Percentiles rank a stretch among this genome's conserved stretches.
phyloP scores from a whole-genome alignment of 2,329 filamentous ascomycete species.

The Aspergillus alliaceus region DNA sequence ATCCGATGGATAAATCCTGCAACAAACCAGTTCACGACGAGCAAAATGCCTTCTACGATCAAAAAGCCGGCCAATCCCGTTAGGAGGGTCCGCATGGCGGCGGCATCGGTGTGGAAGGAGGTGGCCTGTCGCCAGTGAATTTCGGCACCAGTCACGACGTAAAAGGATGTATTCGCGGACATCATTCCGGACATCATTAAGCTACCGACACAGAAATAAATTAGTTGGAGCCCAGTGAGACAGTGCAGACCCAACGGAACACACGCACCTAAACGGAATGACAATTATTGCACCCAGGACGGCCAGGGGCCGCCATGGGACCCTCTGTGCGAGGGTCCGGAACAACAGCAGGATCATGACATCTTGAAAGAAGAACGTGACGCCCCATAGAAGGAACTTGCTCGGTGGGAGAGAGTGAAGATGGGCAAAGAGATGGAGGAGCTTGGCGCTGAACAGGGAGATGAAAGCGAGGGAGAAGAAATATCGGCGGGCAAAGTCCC shows the following conservation, averaged over 20 bases:
- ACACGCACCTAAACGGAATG: slow-evolving; percentile 29
- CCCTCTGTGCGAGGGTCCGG: slow-evolving; percentile 22
- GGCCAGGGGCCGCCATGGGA: slow-evolving; percentile 21
- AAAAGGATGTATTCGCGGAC: slow-evolving; percentile 35
- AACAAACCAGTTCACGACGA: slow-evolving; percentile 25
- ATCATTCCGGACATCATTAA: slow-evolving; percentile 34
- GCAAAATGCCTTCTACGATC: slow-evolving; percentile 29
- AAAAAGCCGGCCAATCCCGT: slow-evolving; percentile 35
- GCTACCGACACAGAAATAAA: slow-evolving; percentile 10
- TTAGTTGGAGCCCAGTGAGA: not conserved
- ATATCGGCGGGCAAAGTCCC: slow-evolving; percentile 30
- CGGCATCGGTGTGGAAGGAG: slow-evolving; percentile 33
- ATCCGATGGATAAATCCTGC: slow-evolving; percentile 25
- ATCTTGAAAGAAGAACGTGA: slow-evolving; percentile 34
- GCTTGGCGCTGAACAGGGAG: slow-evolving; percentile 27
- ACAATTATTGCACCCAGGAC: slow-evolving; percentile 21
- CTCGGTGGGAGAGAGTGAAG: slow-evolving; percentile 23
- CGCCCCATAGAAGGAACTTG: slow-evolving; percentile 26
- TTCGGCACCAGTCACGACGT: slow-evolving; percentile 34
- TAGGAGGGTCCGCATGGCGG: slow-evolving; percentile 32
- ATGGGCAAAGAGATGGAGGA: slow-evolving; percentile 29
- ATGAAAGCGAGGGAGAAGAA: slow-evolving; percentile 30
- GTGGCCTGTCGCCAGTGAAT: slow-evolving; percentile 38
- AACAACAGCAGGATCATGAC: slow-evolving; percentile 24
- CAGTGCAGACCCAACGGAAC: not conserved